Evolutionary conservation across 1,139 yeast species (phyloP), one percentile per base, ranked within the genome.

Genomic region (Lizanozyma gosingica): DNA sequence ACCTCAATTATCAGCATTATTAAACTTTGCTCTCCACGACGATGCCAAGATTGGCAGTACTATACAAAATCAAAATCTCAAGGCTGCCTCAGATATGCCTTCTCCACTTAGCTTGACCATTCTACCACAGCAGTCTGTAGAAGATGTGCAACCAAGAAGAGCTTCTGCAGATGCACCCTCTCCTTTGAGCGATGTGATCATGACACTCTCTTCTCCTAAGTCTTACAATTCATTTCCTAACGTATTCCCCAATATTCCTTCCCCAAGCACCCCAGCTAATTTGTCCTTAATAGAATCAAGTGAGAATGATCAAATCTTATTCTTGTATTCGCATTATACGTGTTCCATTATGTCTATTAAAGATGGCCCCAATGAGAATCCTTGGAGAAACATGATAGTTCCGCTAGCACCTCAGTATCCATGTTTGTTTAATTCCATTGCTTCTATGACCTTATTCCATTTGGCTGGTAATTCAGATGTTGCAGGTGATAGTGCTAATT

Each of bases 381-480:
- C 85, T 3, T 80, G 87, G 86, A 60, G 82, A 40, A 67, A 71
- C n/a, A 54, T 71, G 37, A 58, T 79, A 38, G 58, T 79, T 49
- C 85, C 86, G 1, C 55, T 77, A 40, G 79, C 83, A 0, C 51
- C 62, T 4, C 61, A 67, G 37, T 71, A 77, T 49, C 66, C 79
- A 1, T 81, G 79, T 17, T 57, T 78, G 44, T 76, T 73, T 57
- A 77, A 78, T 53, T 78, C 84, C 0, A 63, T 80, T 39, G 80
- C 83, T 1, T 73, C 84, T 3, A 76, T 80, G 78, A 77, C 86
- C 0, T 63, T 77, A 42, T 78, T 79, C 47, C 86, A 80, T 52
- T 64, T 78, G 35, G 78, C 84, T 0, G 70, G 72, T 1, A 60
- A 60, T 44, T 45, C 50, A 17, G 55, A 54, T 3, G 46, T 60